Percentiles rank a stretch among this genome's conserved stretches.
Evolutionary conservation across 2,329 filamentous ascomycete genomes (phyloP).

Genomic region (Neonectria coccinea): DNA sequence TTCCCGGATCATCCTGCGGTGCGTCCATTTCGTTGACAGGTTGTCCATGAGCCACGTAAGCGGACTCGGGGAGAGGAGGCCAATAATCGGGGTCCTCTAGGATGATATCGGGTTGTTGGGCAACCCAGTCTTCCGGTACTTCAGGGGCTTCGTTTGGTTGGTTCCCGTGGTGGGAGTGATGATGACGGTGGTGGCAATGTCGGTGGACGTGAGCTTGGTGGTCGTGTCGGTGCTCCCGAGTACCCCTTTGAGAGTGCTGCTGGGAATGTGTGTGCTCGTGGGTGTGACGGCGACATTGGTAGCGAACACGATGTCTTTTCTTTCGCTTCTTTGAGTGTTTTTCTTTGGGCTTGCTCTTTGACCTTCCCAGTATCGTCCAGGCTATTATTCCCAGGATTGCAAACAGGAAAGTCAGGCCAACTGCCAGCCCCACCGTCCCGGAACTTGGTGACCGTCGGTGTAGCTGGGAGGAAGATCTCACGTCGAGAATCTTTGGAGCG

Average conservation of each 20-base stretch:
- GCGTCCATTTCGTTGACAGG: slow-evolving; percentile 42
- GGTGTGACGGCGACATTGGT: background rate
- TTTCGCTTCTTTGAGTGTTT: background rate
- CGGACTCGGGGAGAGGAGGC: background rate
- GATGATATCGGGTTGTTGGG: slow-evolving; percentile 20
- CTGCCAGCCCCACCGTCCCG: slow-evolving; percentile 12
- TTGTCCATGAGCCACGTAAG: background rate
- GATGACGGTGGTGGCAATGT: background rate
- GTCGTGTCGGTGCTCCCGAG: background rate
- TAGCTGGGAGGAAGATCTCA: background rate
- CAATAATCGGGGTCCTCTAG: background rate
- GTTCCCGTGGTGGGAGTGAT: background rate
- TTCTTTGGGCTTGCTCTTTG: background rate
- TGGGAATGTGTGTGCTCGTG: background rate
- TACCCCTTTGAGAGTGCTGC: background rate
- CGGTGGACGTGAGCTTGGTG: background rate
- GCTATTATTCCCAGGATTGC: background rate
- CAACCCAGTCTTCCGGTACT: background rate
- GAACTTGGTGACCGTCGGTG: slow-evolving; percentile 13
- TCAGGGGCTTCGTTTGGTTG: background rate
- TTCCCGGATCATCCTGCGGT: slow-evolving; percentile 33
- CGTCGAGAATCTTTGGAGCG: background rate
- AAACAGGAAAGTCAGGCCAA: slow-evolving; percentile 10
- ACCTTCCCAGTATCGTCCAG: background rate
- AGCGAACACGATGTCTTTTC: background rate